These are phyloP conservation scores for Dianthus caryophyllus DNA, from an alignment of 148 eudicot genomes.

Conservation along the genomic window DNA sequence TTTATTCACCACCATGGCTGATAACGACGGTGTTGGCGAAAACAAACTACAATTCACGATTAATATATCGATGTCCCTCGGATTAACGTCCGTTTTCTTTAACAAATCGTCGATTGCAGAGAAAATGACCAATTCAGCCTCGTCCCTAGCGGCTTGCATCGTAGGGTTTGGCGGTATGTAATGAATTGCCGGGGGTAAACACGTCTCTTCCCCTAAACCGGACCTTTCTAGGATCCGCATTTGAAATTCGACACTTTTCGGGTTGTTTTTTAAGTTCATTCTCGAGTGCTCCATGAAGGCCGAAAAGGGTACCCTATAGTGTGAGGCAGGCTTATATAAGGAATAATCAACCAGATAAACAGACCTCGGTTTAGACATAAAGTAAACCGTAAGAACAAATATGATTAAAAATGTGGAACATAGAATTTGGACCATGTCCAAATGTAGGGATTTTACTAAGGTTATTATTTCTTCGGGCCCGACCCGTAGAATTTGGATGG, in stretches of 20 bases:
- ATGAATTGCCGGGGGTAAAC: conserved; percentile 46
- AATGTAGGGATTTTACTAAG: conserved; percentile 26
- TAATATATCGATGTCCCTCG: conserved; percentile 23
- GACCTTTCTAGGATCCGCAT: conserved; percentile 32
- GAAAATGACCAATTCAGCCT: conserved; percentile 58
- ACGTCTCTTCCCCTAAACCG: conserved; percentile 28
- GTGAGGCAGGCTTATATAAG: conserved; percentile 22
- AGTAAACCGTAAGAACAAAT: conserved; percentile 18
- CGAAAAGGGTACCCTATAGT: conserved; percentile 27
- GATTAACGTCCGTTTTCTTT: conserved; percentile 31
- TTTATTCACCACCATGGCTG: conserved; percentile 67
- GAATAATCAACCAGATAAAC: conserved; percentile 32
- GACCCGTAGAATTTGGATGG: conserved; percentile 32
- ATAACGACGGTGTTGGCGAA: conserved; percentile 58
- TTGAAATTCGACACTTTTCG: conserved; percentile 33
- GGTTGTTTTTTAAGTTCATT: conserved; percentile 22
- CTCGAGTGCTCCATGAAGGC: conserved; percentile 33
- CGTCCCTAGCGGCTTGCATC: conserved; percentile 52
- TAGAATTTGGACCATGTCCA: conserved; percentile 38
- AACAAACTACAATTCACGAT: conserved; percentile 46
- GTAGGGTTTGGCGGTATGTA: conserved; percentile 62
- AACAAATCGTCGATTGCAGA: conserved; percentile 45
- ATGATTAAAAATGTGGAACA: conserved; percentile 29
- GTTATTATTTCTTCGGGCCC: conserved; percentile 38
- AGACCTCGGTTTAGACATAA: conserved; percentile 29